A percentile compares a stretch with the other conserved stretches of the same genome.
phyloP scores from a whole-genome alignment of 306 rosid genomes.

The Cajanus cajan region DNA sequence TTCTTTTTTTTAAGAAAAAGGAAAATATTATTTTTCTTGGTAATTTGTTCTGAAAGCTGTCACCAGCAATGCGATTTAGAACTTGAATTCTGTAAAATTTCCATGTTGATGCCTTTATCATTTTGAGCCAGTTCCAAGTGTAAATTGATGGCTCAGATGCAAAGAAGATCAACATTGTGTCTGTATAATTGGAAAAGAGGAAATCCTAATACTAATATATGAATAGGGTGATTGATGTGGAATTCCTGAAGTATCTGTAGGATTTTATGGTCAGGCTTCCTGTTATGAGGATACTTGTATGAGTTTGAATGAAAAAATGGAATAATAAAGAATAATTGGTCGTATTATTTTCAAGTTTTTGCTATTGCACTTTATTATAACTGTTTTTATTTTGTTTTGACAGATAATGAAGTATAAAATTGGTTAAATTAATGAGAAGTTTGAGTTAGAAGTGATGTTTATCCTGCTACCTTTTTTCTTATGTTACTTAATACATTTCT shows the following conservation, averaged over 20 bases:
- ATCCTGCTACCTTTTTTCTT: not conserved
- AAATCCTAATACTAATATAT: not conserved
- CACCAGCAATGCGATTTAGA: not conserved
- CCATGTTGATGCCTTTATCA: not conserved
- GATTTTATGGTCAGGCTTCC: not conserved
- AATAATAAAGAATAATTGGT: not conserved
- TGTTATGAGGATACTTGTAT: not conserved
- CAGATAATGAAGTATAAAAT: not conserved
- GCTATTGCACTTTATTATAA: not conserved
- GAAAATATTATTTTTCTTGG: not conserved
- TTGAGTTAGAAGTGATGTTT: not conserved
- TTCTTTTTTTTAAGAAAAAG: not conserved
- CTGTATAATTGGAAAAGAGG: not conserved
- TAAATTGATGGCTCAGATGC: not conserved
- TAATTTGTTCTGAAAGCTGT: not conserved
- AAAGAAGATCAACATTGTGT: not conserved
- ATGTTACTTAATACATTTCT: not conserved
- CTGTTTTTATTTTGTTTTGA: not conserved
- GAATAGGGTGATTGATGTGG: slow-evolving; percentile 9
- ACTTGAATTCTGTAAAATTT: not conserved
- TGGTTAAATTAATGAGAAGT: not conserved
- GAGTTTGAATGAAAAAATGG: not conserved
- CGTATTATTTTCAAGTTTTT: not conserved
- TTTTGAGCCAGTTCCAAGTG: not conserved
- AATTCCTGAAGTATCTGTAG: not conserved